Evolutionary conservation across 768 basidiomycete genomes (phyloP).

Genomic region (Mycena sanguinolenta): DNA sequence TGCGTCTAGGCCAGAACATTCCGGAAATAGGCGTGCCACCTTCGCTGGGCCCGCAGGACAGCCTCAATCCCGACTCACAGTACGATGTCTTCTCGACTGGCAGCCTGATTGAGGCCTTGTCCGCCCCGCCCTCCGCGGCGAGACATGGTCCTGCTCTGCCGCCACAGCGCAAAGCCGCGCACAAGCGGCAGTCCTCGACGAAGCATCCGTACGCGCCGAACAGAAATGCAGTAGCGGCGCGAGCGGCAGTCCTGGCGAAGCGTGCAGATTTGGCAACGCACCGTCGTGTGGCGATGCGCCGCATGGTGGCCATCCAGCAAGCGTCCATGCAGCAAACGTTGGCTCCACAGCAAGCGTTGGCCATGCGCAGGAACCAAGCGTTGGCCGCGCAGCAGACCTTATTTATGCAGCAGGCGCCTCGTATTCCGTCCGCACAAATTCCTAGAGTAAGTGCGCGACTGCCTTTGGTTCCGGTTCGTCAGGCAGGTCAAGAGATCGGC

Average conservation of each 20-base stretch:
- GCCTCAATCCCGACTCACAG: not conserved
- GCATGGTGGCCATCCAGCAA: too few relatives aligned
- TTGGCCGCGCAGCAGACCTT: too few relatives aligned
- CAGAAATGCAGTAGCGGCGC: constrained; percentile 8
- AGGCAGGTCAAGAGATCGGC: not conserved
- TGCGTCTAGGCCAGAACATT: not conserved
- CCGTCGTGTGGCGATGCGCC: constrained; percentile 9
- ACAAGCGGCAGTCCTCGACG: constrained; percentile 3
- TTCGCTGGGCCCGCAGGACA: constrained; percentile 5
- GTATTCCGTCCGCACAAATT: not conserved
- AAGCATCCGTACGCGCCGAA: constrained; percentile 4
- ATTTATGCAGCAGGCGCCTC: not conserved
- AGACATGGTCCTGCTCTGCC: constrained; percentile 1
- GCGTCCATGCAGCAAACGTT: too few relatives aligned
- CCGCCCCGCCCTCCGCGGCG: constrained; percentile 2
- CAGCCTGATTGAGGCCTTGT: constrained; percentile 19
- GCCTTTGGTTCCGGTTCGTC: not conserved
- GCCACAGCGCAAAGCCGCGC: constrained; percentile 2
- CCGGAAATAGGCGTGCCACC: not conserved
- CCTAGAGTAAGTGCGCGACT: not conserved
- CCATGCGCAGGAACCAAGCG: too few relatives aligned
- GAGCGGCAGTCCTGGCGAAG: not conserved
- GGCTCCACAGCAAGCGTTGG: too few relatives aligned
- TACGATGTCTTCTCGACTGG: constrained; percentile 13
- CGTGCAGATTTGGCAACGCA: not conserved